Base-by-base conservation (phyloP, 805 yeast genomes). In the Nakazawaea molendinolei region DNA sequence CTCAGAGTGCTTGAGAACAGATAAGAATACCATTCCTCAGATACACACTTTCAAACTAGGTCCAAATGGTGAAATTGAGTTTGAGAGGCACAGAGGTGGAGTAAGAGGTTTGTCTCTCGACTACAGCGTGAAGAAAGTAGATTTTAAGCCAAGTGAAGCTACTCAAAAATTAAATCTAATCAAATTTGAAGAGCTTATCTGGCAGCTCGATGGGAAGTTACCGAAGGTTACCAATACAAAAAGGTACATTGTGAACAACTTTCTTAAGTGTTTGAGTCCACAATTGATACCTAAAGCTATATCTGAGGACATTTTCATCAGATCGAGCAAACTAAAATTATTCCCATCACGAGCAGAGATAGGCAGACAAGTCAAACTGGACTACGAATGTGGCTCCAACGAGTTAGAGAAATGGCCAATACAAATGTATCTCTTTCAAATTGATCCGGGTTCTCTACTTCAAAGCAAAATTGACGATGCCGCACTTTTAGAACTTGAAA, bases 351-450 rank as follows among this genome's bases (percentile, higher is more conserved):
- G 36, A 26, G 31, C 21, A 6, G 25, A 26, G 5, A 27, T 33
- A 8, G 30, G 26, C n/a, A 19, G 31, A n/a, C 18, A 14, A 20
- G 36, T 26, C 5, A 33, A 26, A 21, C 15, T 13, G 23, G 30
- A 21, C 5, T 27, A 26, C 21, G 36, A 25, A 20, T 20, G 18
- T 8, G 25, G 19, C 8, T 9, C 13, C 8, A 16, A 33, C 9
- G 18, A 9, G 5, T 5, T 25, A 6, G 8, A 8, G 8, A 25
- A 33, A n/a, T 33, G 36, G 36, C 16, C 15, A 5, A 14, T 10
- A 8, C 18, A 33, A 16, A 33, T 33, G 36, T 33, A 33, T 16
- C 26, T 33, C 31, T 26, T 33, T 22, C 26, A 25, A n/a, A 26
- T 8, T 27, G 12, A n/a, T 5, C 26, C 36, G 12, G 36, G 21